Base-by-base conservation (phyloP, 139 green algal genomes). In the Coccomyxa sp. region DNA sequence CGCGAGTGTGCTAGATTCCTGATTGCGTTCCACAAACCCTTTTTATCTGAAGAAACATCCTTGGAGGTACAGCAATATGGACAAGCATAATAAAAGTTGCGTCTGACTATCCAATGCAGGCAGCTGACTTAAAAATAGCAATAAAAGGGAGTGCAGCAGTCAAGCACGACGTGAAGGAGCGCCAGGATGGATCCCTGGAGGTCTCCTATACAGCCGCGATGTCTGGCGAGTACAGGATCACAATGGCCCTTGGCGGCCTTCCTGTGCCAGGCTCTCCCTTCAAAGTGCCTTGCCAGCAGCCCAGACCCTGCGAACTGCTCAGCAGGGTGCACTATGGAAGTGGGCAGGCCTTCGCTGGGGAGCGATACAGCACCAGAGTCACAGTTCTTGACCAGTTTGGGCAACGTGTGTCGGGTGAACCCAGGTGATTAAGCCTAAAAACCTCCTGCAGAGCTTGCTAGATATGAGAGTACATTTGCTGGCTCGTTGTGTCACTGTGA, bases 221-320 rank as follows among this genome's bases (percentile, higher is more conserved):
- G 58, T 81, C 76, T 17, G 84, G 84, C 59, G 81, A 87, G 32
- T 87, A 87, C 81, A 77, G 77, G 13, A 75, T 87, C 63, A 85
- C 45, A 0, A 23, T 85, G 25, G 67, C 66, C 23, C 28, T 87
- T 0, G 84, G 84, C 13, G 21, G 75, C 13, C 67, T 66, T 30
- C 45, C 76, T 28, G 67, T 87, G 57, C 51, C 14, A n/a, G 80
- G 84, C 59, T 80, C 79, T 60, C 63, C 63, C 21, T 85, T 83
- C 67, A 45, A 78, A 11, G 66, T 82, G 74, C 58, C 45, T 32
- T 87, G 84, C 81, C 81, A 85, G 76, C 79, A 81, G 51, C 63
- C 84, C 11, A 80, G 81, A 17, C 66, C 84, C 17, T 78, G 77
- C 60, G 84, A 87, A 30, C 14, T 30, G 16, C 76, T 80, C 23